Conservation (phyloP, 768 basidiomycete genomes). For the Xerocomellus intermedius region DNA sequence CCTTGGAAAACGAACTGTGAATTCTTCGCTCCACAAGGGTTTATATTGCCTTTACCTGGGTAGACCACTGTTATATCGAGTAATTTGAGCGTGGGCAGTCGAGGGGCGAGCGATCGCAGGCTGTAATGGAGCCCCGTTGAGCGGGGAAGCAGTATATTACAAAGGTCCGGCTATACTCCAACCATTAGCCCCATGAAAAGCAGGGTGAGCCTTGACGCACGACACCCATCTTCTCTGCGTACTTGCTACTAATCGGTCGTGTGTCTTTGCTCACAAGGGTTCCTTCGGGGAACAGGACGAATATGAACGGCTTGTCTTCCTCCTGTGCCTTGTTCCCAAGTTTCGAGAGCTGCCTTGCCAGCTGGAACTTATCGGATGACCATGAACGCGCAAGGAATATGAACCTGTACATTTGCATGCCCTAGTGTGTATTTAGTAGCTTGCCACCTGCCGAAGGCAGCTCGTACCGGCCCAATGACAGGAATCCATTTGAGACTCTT, state of each 20-base stretch:
- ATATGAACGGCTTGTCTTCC: slow-evolving; percentile 68
- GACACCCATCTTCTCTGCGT: slow-evolving; percentile 83
- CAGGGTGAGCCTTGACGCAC: slow-evolving; percentile 49
- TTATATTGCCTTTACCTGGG: slow-evolving; percentile 53
- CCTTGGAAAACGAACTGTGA: slow-evolving; percentile 40
- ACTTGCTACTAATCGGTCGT: slow-evolving; percentile 79
- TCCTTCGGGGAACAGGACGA: slow-evolving; percentile 94
- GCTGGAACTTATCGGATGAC: slow-evolving; percentile 74
- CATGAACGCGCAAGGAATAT: slow-evolving; percentile 91
- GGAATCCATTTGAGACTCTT: slow-evolving; percentile 86
- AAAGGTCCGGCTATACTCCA: slow-evolving; percentile 64
- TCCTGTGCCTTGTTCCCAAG: slow-evolving; percentile 69
- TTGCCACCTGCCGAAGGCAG: background rate
- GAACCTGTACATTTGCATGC: slow-evolving; percentile 93
- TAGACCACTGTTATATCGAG: slow-evolving; percentile 93
- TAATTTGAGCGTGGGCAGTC: slow-evolving; percentile 72
- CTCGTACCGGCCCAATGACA: slow-evolving; percentile 79
- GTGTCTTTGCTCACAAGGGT: slow-evolving; percentile 90
- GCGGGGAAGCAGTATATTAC: slow-evolving; percentile 81
- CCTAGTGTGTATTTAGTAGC: slow-evolving; percentile 41
- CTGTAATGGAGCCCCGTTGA: slow-evolving; percentile 89
- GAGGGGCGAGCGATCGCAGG: slow-evolving; percentile 74
- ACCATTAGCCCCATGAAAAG: slow-evolving; percentile 10
- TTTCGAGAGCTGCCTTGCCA: slow-evolving; percentile 63
- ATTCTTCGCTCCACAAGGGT: background rate